A percentile compares a stretch with the other conserved stretches of the same genome.
phyloP scores from a whole-genome alignment of 495 filamentous ascomycete genomes.

The Monascus purpureus region DNA sequence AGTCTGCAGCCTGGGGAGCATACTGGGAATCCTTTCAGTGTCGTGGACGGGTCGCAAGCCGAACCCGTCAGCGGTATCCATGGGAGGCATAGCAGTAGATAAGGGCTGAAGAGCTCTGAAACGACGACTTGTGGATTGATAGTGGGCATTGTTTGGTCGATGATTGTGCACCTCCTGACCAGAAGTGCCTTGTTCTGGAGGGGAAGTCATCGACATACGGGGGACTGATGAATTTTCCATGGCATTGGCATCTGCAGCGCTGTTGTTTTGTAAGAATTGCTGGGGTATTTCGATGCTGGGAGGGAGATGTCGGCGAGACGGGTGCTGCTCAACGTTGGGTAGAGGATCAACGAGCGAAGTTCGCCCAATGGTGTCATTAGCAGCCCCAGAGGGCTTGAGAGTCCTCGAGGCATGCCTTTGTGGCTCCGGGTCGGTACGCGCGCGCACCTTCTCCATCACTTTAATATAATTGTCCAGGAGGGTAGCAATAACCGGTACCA shows the following conservation, averaged over 20 bases:
- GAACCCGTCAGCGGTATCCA: constrained; percentile 64
- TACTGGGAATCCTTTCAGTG: constrained; percentile 71
- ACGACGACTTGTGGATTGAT: constrained; percentile 28
- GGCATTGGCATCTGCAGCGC: constrained; percentile 31
- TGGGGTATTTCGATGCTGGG: constrained; percentile 61
- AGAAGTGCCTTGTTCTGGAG: constrained; percentile 60
- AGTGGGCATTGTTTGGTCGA: constrained; percentile 45
- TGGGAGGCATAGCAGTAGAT: constrained; percentile 53
- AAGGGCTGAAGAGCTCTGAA: constrained; percentile 50
- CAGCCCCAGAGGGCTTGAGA: constrained; percentile 12
- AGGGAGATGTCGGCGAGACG: constrained; percentile 54
- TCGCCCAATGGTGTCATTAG: constrained; percentile 13
- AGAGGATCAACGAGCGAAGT: constrained; percentile 25
- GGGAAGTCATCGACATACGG: constrained; percentile 55
- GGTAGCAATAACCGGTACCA: constrained; percentile 98
- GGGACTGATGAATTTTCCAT: constrained; percentile 54
- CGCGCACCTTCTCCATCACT: constrained; percentile 78
- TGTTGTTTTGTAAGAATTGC: constrained; percentile 35
- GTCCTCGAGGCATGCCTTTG: constrained; percentile 37
- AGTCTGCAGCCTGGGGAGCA: constrained; percentile 57
- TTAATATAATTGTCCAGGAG: constrained; percentile 98
- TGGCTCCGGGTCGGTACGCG: constrained; percentile 61
- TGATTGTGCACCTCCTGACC: constrained; percentile 32
- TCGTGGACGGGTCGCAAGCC: constrained; percentile 71
- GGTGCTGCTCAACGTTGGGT: constrained; percentile 27